Evolutionary conservation across 192 early-diverging fungal species (phyloP).

Genomic region (Chytriomyces sp.): DNA sequence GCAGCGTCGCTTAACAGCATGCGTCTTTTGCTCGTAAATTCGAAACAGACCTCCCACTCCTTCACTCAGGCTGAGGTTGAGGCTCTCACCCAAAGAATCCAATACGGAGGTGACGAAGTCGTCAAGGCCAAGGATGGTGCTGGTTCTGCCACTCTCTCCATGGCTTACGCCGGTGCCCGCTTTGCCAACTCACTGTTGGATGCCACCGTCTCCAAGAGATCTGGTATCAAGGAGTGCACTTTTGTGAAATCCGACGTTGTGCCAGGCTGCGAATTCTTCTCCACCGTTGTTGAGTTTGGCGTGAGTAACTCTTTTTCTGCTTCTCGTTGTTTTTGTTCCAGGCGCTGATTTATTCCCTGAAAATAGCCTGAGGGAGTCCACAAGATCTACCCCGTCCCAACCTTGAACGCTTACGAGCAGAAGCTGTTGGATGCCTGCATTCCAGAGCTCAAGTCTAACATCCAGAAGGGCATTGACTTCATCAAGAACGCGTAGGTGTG

Average conservation of each 20-base stretch:
- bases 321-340: neutral
- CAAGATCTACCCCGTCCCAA: slow-evolving; percentile 61
- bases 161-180: slow-evolving; percentile 68
- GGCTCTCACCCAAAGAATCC: slow-evolving; percentile 65
- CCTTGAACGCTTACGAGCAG: slow-evolving; percentile 59
- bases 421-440: slow-evolving; percentile 60
- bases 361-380: slow-evolving; percentile 55
- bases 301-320: slow-evolving; percentile 27
- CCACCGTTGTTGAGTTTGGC: slow-evolving; percentile 64
- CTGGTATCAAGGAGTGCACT: slow-evolving; percentile 65
- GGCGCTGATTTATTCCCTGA: neutral
- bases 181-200: slow-evolving; percentile 63
- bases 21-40: neutral
- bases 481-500: slow-evolving; percentile 50
- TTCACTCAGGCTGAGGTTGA: slow-evolving; percentile 62
- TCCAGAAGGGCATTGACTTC: slow-evolving; percentile 82
- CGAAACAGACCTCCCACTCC: slow-evolving; percentile 43
- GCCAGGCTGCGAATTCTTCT: slow-evolving; percentile 63
- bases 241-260: slow-evolving; percentile 57
- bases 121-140: slow-evolving; percentile 73
- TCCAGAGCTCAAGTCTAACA: slow-evolving; percentile 65
- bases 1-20: neutral
- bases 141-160: slow-evolving; percentile 65
- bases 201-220: slow-evolving; percentile 58
- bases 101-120: slow-evolving; percentile 73